Evolutionary conservation across 202 grass and related monocot genomes (phyloP).

Genomic region (Eragrostis tef): DNA sequence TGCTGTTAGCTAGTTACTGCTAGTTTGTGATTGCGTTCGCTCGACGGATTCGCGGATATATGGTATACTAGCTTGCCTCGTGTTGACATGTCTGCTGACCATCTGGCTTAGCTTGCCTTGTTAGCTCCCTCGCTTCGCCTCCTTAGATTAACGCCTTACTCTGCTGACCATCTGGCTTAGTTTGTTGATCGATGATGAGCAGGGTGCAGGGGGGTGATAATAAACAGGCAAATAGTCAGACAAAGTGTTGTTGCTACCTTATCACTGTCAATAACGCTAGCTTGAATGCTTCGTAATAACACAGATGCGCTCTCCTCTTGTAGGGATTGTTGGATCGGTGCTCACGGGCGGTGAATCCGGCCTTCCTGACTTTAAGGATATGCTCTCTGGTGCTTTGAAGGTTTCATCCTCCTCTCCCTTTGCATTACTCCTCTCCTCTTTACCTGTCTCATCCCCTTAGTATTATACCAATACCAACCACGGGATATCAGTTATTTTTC

Average conservation of each 20-base stretch:
- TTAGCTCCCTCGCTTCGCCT: background rate
- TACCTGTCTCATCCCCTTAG: background rate
- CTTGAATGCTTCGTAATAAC: background rate
- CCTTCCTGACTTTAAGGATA: constrained; percentile 56
- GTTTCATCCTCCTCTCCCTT: background rate
- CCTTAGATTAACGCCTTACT: background rate
- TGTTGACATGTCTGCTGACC: background rate
- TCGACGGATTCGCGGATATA: background rate
- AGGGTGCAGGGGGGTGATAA: background rate
- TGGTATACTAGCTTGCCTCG: background rate
- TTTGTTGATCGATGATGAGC: background rate
- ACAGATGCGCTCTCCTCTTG: background rate
- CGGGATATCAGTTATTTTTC: background rate
- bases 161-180: background rate
- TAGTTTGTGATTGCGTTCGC: background rate
- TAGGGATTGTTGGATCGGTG: constrained; percentile 74
- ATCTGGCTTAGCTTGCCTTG: background rate
- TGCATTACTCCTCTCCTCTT: background rate
- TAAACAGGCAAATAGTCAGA: background rate
- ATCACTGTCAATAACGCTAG: background rate
- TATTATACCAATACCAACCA: background rate
- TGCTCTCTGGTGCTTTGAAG: constrained; percentile 86
- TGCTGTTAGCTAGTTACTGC: background rate
- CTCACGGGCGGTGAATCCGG: constrained; percentile 56
- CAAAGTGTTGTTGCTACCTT: background rate